Percentiles rank a stretch among this genome's conserved stretches.
Evolutionary conservation across 768 basidiomycete species (phyloP).

Genomic region (Lanmaoa rubissima): DNA sequence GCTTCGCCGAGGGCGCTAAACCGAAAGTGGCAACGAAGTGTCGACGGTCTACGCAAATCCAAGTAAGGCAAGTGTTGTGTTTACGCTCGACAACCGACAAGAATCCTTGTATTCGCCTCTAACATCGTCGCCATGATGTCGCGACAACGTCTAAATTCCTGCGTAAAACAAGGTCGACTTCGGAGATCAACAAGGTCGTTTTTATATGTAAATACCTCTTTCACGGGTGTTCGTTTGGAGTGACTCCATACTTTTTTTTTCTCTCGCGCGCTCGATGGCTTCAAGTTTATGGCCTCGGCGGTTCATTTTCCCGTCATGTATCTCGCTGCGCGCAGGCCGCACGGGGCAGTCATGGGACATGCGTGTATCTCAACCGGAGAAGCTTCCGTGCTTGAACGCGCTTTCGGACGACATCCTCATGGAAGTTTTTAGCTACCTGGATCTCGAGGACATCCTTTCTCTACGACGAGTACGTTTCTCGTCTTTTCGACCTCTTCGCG

Average conservation of each 20-base stretch:
- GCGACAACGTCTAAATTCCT: conserved; percentile 10
- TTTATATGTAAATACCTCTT: conserved; percentile 21
- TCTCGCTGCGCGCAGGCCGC: conserved; percentile 7
- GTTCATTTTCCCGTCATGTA: conserved; percentile 21
- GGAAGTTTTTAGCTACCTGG: conserved; percentile 36
- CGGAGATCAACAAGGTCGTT: conserved; percentile 15
- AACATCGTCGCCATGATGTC: conserved; percentile 24
- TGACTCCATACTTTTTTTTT: conserved; percentile 1
- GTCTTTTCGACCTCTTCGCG: background rate
- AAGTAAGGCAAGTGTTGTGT: conserved; percentile 27
- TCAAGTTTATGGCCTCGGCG: conserved; percentile 23
- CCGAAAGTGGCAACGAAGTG: background rate
- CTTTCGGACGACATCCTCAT: conserved; percentile 41
- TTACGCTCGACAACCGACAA: conserved; percentile 16
- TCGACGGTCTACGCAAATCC: background rate
- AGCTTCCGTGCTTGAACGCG: conserved; percentile 29
- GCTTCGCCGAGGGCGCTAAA: background rate
- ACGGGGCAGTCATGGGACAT: conserved; percentile 25
- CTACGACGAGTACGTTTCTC: conserved; percentile 35
- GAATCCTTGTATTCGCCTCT: conserved; percentile 19
- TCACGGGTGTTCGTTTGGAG: background rate
- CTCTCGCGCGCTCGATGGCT: conserved; percentile 19
- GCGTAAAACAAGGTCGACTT: conserved; percentile 23
- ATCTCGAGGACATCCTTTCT: conserved; percentile 37
- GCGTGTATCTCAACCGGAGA: conserved; percentile 20